Conservation (phyloP, 2,329 filamentous ascomycete genomes). For the Ophiocordyceps camponoti-rufipedis region DNA sequence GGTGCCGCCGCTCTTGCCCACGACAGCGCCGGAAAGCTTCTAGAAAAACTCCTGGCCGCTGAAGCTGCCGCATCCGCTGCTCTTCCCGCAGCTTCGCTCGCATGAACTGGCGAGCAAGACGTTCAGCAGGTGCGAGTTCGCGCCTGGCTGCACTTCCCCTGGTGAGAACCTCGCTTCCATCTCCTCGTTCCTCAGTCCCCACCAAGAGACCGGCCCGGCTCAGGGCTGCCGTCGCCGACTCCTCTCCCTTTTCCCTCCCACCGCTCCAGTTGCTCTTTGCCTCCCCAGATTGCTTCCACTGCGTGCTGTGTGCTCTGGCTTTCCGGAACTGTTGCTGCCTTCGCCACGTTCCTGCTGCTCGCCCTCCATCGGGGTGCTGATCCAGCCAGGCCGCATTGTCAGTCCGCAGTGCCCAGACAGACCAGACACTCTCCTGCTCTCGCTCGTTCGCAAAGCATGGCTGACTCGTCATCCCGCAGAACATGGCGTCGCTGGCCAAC, state of each 20-base stretch:
- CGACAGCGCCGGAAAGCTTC: no score
- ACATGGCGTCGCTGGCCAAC: slow-evolving; percentile 17
- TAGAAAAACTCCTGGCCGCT: neutral
- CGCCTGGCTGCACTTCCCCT: neutral
- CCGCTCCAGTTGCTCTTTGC: neutral
- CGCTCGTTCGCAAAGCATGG: neutral
- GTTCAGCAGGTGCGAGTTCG: neutral
- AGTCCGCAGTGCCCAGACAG: neutral
- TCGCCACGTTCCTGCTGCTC: slow-evolving; percentile 5
- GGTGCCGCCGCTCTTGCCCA: neutral
- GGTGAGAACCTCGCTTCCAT: neutral
- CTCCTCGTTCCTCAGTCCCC: neutral
- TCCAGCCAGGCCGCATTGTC: neutral
- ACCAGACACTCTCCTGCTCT: neutral
- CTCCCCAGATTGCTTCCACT: slow-evolving; percentile 2
- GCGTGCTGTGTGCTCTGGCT: slow-evolving; percentile 1
- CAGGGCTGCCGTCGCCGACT: slow-evolving; percentile 1
- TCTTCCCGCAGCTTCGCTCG: neutral
- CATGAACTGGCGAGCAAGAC: neutral
- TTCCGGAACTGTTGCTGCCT: slow-evolving; percentile 9
- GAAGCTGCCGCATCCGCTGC: no score
- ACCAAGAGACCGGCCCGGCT: neutral
- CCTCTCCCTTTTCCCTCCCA: slow-evolving; percentile 3
- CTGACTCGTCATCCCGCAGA: slow-evolving; percentile 7
- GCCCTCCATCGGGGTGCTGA: slow-evolving; percentile 1